Conservation (phyloP, 2,329 filamentous ascomycete species). For the Conoideocrella luteorostrata region DNA sequence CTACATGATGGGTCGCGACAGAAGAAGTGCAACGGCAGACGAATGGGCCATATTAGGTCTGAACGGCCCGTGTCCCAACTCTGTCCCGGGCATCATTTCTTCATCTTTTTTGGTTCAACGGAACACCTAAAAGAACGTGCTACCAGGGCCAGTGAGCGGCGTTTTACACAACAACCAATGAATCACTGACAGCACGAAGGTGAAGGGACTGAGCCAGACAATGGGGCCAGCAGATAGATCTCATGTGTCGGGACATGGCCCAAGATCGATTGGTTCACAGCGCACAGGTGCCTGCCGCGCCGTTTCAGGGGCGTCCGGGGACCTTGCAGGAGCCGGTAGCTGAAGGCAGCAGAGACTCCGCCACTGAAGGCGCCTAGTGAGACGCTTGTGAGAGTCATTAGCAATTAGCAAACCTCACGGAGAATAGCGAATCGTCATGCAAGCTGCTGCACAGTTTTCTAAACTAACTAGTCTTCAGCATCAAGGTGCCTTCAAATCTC, state of each 20-base stretch:
- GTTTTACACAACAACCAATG: slow-evolving; percentile 2
- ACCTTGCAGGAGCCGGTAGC: not conserved
- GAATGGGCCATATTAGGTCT: not conserved
- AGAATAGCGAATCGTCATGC: too few relatives aligned
- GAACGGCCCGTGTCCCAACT: not conserved
- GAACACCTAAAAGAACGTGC: not conserved
- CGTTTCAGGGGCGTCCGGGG: not conserved
- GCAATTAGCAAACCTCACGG: too few relatives aligned
- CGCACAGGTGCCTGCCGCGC: not conserved
- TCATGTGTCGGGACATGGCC: not conserved
- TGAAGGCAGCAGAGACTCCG: too few relatives aligned
- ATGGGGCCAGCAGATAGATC: not conserved
- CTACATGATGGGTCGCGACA: not conserved
- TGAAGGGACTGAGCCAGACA: not conserved
- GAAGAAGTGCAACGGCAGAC: not conserved
- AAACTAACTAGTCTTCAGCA: too few relatives aligned
- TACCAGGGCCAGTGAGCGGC: not conserved
- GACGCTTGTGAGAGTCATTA: too few relatives aligned
- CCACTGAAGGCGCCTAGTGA: not conserved
- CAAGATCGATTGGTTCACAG: slow-evolving; percentile 1
- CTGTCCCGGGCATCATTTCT: not conserved
- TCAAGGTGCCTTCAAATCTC: too few relatives aligned
- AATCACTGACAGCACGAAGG: not conserved
- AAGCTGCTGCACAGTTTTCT: too few relatives aligned
- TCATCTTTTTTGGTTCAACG: not conserved